Conservation (phyloP, 305 asterid species). For the Coffea humblotiana region DNA sequence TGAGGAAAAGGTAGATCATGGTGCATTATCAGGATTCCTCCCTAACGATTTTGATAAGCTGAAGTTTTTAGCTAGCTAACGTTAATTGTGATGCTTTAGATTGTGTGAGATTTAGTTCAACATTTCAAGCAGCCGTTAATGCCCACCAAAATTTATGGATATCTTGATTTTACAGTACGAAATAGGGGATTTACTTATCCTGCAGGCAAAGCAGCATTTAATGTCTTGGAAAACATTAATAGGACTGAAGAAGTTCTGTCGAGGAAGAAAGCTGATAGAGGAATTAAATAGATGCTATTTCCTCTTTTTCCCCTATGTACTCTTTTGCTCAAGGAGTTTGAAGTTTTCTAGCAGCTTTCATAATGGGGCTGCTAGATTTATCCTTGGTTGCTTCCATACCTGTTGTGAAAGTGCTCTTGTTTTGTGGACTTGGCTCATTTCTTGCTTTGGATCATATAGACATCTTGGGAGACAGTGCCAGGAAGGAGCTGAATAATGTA, state of each 20-base stretch:
- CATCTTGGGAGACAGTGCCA: conserved; percentile 14
- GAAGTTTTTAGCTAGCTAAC: neutral
- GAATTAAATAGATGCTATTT: no score
- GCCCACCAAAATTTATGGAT: no score
- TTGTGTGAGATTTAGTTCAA: neutral
- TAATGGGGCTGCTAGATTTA: conserved; percentile 14
- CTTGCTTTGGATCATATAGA: conserved; percentile 18
- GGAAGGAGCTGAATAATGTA: conserved; percentile 17
- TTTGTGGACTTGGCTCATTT: neutral
- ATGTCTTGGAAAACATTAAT: no score
- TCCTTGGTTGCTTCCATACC: conserved; percentile 13
- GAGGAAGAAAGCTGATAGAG: no score
- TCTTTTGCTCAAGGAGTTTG: neutral
- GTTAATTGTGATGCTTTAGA: no score
- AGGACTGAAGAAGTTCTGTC: no score
- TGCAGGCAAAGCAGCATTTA: no score
- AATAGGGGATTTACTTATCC: no score
- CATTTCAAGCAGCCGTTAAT: neutral
- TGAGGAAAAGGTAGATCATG: no score
- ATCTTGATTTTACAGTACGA: no score
- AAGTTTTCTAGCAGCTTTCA: neutral
- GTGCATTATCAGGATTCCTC: neutral
- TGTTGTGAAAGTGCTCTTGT: conserved; percentile 12
- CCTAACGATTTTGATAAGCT: neutral
- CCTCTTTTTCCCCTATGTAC: neutral